These are phyloP conservation scores for Neoboletus brunneissimus DNA, from an alignment of 768 basidiomycete species.

Conservation along the genomic window DNA sequence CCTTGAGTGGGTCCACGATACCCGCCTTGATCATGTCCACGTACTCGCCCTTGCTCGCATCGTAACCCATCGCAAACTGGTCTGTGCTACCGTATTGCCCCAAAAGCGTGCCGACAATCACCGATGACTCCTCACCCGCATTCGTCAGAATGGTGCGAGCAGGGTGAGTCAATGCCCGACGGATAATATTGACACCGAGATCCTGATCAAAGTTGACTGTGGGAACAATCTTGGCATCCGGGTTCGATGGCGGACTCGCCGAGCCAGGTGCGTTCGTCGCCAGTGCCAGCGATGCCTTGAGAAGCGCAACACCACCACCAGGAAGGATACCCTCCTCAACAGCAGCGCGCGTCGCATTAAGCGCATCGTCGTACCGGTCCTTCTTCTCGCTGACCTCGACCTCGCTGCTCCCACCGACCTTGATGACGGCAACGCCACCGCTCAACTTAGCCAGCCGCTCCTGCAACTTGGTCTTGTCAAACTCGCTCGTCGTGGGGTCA, in stretches of 20 bases:
- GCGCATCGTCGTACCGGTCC: constrained; percentile 95
- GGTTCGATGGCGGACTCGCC: constrained; percentile 45
- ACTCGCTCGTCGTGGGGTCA: constrained; percentile 87
- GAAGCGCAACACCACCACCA: constrained; percentile 90
- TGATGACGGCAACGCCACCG: constrained; percentile 98
- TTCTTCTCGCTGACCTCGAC: constrained; percentile 99
- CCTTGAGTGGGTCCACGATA: constrained; percentile 95
- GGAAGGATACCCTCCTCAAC: constrained; percentile 99
- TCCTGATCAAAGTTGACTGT: constrained; percentile 96
- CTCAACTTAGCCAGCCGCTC: constrained; percentile 95
- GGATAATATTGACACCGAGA: constrained; percentile 91
- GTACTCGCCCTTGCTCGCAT: constrained; percentile 89
- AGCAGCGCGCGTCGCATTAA: constrained; percentile 97
- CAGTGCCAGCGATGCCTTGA: constrained; percentile 79
- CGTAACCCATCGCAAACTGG: constrained; percentile 86
- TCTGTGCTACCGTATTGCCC: constrained; percentile 65
- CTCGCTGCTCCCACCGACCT: constrained; percentile 90
- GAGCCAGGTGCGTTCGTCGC: constrained; percentile 49
- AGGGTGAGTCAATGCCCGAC: constrained; percentile 79
- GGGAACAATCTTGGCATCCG: constrained; percentile 64
- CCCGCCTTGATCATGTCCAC: constrained; percentile 93
- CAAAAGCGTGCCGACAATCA: constrained; percentile 87
- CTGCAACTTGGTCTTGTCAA: constrained; percentile 92
- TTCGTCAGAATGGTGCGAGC: constrained; percentile 88
- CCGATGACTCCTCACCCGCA: constrained; percentile 90